These are phyloP conservation scores for Cryphonectria carpinicola DNA, from an alignment of 2,329 filamentous ascomycete genomes.

Conservation along the genomic window DNA sequence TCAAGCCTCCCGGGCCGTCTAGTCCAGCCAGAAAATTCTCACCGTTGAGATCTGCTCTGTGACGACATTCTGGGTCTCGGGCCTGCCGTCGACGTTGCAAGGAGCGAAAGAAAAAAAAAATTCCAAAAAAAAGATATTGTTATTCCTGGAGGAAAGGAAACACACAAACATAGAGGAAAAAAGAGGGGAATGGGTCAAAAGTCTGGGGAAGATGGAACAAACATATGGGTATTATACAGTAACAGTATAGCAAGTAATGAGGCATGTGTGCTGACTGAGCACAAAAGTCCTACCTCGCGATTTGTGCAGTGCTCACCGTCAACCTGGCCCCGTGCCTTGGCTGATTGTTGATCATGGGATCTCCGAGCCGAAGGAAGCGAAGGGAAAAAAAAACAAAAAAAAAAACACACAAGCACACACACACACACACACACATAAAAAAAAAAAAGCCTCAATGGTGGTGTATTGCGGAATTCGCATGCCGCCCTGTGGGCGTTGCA, in stretches of 20 bases:
- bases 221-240: background rate
- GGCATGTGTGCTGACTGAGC: background rate
- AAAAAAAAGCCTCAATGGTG: background rate
- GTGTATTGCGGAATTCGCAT: background rate
- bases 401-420: no score
- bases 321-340: background rate
- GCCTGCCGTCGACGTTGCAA: constrained; percentile 4
- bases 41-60: constrained; percentile 1
- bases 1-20: background rate
- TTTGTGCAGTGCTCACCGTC: background rate
- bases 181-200: background rate
- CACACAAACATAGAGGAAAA: background rate
- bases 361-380: background rate
- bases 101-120: background rate
- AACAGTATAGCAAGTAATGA: background rate
- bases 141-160: background rate
- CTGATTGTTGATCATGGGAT: background rate
- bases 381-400: background rate
- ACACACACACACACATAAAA: background rate
- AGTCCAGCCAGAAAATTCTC: background rate
- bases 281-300: constrained; percentile 9
- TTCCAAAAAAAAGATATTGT: no score
- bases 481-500: background rate
- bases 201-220: constrained; percentile 8
- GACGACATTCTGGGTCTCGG: background rate